phyloP scores from a whole-genome alignment of 1,284 basidiomycete species.

The Vanrija sp. region DNA sequence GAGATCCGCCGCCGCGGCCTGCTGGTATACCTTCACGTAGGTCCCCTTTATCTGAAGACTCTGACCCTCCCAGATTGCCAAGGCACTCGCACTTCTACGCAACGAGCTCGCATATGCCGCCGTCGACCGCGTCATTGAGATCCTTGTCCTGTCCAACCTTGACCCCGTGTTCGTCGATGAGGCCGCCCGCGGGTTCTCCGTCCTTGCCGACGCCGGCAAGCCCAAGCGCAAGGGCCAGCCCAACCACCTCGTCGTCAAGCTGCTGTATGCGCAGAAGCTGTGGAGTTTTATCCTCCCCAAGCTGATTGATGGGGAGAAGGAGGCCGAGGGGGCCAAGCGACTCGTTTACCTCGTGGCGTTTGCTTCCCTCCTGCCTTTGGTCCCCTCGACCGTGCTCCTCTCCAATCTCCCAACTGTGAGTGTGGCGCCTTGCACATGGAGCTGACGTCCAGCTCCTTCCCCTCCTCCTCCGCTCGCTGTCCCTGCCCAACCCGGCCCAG shows the following conservation, averaged over 20 bases:
- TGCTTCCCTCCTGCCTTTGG: conserved; percentile 71
- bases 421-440: background rate
- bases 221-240: conserved; percentile 65
- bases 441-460: conserved; percentile 66
- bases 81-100: conserved; percentile 70
- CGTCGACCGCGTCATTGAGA: conserved; percentile 62
- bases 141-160: conserved; percentile 59
- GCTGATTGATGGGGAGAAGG: conserved; percentile 60
- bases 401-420: conserved; percentile 64
- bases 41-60: background rate
- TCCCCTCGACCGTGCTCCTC: conserved; percentile 70
- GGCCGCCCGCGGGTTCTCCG: conserved; percentile 68
- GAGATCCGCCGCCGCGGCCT: conserved; percentile 25
- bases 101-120: conserved; percentile 60
- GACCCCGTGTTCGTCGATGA: conserved; percentile 34
- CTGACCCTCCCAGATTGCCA: conserved; percentile 59
- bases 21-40: conserved; percentile 25
- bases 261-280: conserved; percentile 80
- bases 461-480: conserved; percentile 77
- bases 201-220: conserved; percentile 54
- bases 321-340: conserved; percentile 21
- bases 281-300: conserved; percentile 70
- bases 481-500: conserved; percentile 67
- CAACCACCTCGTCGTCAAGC: conserved; percentile 58
- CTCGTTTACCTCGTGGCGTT: conserved; percentile 75